Conservation (phyloP, 2,329 filamentous ascomycete genomes). For the Ceratocystis huliohia region DNA sequence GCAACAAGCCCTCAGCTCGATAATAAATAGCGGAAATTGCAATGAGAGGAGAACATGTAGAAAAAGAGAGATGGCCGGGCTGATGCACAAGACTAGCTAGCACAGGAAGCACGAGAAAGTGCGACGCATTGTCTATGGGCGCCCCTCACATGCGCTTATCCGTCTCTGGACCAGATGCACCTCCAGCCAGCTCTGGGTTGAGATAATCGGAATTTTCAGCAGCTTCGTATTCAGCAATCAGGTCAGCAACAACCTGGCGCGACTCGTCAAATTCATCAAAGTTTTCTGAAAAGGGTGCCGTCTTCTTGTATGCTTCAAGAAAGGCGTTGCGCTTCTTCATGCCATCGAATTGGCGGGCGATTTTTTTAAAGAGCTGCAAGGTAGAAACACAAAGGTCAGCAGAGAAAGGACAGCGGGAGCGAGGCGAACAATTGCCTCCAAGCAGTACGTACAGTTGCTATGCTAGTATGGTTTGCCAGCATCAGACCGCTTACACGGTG, state of each 20-base stretch:
- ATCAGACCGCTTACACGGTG: slow-evolving; percentile 93
- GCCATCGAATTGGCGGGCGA: slow-evolving; percentile 81
- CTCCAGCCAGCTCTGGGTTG: slow-evolving; percentile 52
- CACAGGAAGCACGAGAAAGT: neutral
- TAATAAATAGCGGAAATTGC: neutral
- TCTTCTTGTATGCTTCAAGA: slow-evolving; percentile 91
- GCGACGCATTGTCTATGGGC: neutral
- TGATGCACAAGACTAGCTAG: too few relatives aligned
- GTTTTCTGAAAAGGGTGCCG: slow-evolving; percentile 82
- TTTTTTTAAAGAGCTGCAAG: slow-evolving; percentile 71
- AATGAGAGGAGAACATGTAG: neutral
- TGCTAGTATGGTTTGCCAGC: slow-evolving; percentile 95
- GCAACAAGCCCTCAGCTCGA: neutral
- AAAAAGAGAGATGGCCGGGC: too few relatives aligned
- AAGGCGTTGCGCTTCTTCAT: slow-evolving; percentile 96
- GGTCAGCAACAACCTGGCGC: slow-evolving; percentile 75
- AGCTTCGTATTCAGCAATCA: slow-evolving; percentile 91
- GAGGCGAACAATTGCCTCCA: too few relatives aligned
- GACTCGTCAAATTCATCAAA: slow-evolving; percentile 92
- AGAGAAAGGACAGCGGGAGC: neutral
- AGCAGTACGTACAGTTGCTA: slow-evolving; percentile 52
- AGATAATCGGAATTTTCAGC: slow-evolving; percentile 86
- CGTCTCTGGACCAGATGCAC: slow-evolving; percentile 23
- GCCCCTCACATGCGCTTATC: slow-evolving; percentile 17
- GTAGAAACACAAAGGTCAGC: neutral